Evolutionary conservation across 495 filamentous ascomycete genomes (phyloP), one percentile per base, ranked within the genome.

Genomic region (Aspergillus avenaceus): DNA sequence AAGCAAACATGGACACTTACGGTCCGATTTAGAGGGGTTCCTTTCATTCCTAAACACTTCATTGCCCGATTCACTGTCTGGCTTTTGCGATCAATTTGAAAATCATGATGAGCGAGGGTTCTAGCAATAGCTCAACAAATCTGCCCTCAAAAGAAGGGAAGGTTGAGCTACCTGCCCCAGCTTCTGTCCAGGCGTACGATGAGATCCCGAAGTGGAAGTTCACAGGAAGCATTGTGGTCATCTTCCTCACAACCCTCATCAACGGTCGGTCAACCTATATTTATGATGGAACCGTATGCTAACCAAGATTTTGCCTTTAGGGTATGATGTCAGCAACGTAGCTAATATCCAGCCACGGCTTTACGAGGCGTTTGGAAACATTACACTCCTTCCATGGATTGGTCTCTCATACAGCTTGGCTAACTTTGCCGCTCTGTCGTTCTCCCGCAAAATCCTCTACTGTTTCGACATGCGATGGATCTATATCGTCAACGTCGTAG

Each of bases 401-500:
- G 47, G 41, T n/a, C 47, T 55, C 14, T 55, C 52, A 0, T 50
- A 45, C 41, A 50, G 41, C 27, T 34, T 55, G 3, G 29, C 52
- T 24, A 45, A n/a, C 25, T 55, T 55, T 38, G 52, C 52, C 7
- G 32, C 36, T 2, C 31, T 50, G 26, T 38, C 31, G 5, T 21
- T 55, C 18, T 50, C 52, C 3, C 52, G 52, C 0, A 55, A 55
- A 24, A 48, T 55, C 34, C 25, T 50, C 5, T 49, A 54, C 18
- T 55, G 52, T 19, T 68, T 72, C 47, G 55, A 71, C 50, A 45
- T 47, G 46, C 69, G 66, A 41, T 65, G 56, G 58, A 34, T 65
- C 11, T 71, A 56, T 52, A 45, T 64, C 21, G 27, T 25, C 13
- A 42, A 38, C 12, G 18, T 69, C 1, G 8, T 56, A 0, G 24